Evolutionary conservation across 345 rosid genomes (phyloP), one percentile per base, ranked within the genome.

Genomic region (Eucalyptus sp.): DNA sequence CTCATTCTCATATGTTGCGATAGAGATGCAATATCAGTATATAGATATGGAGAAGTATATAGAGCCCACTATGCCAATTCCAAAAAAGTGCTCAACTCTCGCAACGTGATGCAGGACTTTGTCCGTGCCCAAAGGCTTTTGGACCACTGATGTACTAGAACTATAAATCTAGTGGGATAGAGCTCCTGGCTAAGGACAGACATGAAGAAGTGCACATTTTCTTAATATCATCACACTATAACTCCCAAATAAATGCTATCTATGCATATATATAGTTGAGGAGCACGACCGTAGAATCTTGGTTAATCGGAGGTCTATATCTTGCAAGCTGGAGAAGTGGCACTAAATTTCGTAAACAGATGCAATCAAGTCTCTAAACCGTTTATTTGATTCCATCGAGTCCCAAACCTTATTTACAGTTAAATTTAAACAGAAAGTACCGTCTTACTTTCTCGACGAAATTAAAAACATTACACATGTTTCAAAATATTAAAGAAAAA

Each of bases 1-100:
- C 24, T 37, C 48, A 5, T 44, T 76, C 15, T 37, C 14, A 1
- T 11, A 37, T 71, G 46, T 71, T 5, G 7, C 6, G 5, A 18
- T 3, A 18, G 4, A 3, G 27, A 76, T 5, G 46, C 5, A 37
- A 20, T 18, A 10, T 20, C 8, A 3, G 0, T 18, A 37, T 6
- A 41, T 41, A 37, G 83, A 37, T 18, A 4, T 37, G 13, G 80
- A 68, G 43, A 16, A 33, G 80, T 17, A 17, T 16, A 68, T 17
- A 68, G 4, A 68, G 44, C 24, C 6, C 3, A 5, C 12, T 43
- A 18, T 0, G 0, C 7, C 1, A 4, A 8, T 10, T 37, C 4
- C 13, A 5, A 10, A 20, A 3, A 44, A 6, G 8, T 24, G 3
- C 8, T 20, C 3, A 8, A 10, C 2, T 31, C 37, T 66, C 1